Base-by-base conservation (phyloP, 2,329 filamentous ascomycete genomes). In the Hypoxylon sp. region DNA sequence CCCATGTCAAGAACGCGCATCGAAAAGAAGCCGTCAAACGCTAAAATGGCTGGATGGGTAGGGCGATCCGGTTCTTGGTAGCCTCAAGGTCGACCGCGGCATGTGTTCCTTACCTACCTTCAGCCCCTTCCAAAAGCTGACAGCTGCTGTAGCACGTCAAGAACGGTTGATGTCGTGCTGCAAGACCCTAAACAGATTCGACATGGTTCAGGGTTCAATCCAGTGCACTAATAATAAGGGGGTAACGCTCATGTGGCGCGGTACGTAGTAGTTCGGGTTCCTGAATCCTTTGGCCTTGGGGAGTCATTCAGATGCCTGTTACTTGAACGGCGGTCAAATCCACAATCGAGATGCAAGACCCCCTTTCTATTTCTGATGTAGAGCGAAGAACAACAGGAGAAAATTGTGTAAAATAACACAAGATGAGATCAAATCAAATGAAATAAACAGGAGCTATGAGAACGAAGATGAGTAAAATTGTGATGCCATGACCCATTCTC, bases 151-250 rank as follows among this genome's bases (percentile, higher is more conserved):
- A 64, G 58, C 57, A 67, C 64, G 54, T 64, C 54, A 61, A 64
- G 61, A 53, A 40, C 67, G 64, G 64, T 61, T 45, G 64, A 64
- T 64, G 64, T 68, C 63, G 64, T 65, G 65, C 67, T 67, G 62
- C 55, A 55, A 60, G 53, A 63, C 55, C 68, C 61, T 57, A 42
- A 65, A 60, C 55, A 63, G 57, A 63, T 61, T 64, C 52, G 49
- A 61, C 65, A 70, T 70, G 65, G 68, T 68, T 68, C 68, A 70
- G 65, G 68, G 68, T 68, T 66, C 53, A 50, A 44, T 48, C 28
- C 56, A 40, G 40, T 59, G 64, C 52, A 64, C 54, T 65, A 65
- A 61, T 62, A 61, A 62, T 65, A 69, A 67, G 65, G 60, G 68
- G 68, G 62, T 53, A 59, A 46, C 62, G 64, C 62, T 66, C 54